A percentile compares a stretch with the other conserved stretches of the same genome.
Evolutionary conservation across 2,329 filamentous ascomycete species (phyloP).

Genomic region (Hirsutella minnesotensis): DNA sequence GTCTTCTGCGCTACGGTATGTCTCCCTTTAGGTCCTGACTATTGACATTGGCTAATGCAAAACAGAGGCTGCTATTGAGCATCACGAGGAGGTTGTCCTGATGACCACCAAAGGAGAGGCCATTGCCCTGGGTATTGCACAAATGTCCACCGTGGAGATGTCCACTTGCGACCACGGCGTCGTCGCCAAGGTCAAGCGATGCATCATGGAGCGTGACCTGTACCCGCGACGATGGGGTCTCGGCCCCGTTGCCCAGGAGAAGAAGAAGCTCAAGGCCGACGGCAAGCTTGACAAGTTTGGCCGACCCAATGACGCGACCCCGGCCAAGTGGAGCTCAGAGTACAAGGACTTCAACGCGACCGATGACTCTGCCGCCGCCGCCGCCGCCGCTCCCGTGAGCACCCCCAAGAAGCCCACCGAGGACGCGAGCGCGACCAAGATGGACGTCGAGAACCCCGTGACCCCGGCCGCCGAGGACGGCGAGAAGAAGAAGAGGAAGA

Average conservation of each 20-base stretch:
- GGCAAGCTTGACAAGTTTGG: constrained; percentile 98
- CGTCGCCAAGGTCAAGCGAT: constrained; percentile 97
- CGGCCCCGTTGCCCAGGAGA: constrained; percentile 84
- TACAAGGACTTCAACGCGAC: constrained; percentile 81
- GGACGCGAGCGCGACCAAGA: constrained; percentile 20
- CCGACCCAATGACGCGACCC: constrained; percentile 82
- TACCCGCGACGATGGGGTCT: constrained; percentile 96
- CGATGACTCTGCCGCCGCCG: constrained; percentile 29
- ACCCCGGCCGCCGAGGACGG: constrained; percentile 35
- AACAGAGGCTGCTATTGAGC: constrained; percentile 75
- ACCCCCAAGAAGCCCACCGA: constrained; percentile 24
- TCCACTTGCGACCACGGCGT: constrained; percentile 95
- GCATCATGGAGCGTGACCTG: constrained; percentile 98
- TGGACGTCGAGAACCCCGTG: constrained; percentile 22
- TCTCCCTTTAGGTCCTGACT: constrained; percentile 6
- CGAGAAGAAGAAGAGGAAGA: constrained; percentile 61
- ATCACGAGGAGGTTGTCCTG: constrained; percentile 90
- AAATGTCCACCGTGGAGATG: constrained; percentile 97
- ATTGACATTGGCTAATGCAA: constrained; percentile 11
- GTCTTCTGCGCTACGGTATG: constrained; percentile 80
- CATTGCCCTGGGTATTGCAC: constrained; percentile 88
- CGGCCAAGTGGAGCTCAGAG: constrained; percentile 79
- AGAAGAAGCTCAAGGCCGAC: constrained; percentile 99
- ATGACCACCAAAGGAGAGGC: constrained; percentile 99
- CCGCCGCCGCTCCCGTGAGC: constrained; percentile 32